Percentiles rank a stretch among this genome's conserved stretches.
These are phyloP conservation scores for Boletus coffeatus DNA, from an alignment of 1,284 basidiomycete genomes.

Conservation along the genomic window DNA sequence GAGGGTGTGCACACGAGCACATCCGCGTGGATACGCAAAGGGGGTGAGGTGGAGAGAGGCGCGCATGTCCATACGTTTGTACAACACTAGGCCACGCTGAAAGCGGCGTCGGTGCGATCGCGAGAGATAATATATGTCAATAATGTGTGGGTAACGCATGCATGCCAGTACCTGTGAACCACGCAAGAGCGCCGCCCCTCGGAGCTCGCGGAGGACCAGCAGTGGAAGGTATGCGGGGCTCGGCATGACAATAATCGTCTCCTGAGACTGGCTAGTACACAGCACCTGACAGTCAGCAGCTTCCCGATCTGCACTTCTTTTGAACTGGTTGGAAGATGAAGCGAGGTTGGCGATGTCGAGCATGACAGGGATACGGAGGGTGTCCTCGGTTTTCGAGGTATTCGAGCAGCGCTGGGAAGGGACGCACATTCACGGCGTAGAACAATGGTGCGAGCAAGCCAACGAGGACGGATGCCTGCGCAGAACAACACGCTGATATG, in stretches of 20 bases:
- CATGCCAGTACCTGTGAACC: conserved; percentile 84
- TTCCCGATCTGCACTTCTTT: conserved; percentile 75
- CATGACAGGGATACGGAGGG: conserved; percentile 82
- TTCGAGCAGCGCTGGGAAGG: conserved; percentile 72
- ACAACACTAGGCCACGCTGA: conserved; percentile 26
- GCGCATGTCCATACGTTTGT: no score
- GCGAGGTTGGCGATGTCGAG: conserved; percentile 88
- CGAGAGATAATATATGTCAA: conserved; percentile 72
- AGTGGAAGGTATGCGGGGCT: conserved; percentile 70
- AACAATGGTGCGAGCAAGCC: conserved; percentile 78
- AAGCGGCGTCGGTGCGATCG: conserved; percentile 43
- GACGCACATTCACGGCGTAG: conserved; percentile 70
- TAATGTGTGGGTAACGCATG: conserved; percentile 81
- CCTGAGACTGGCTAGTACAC: conserved; percentile 83
- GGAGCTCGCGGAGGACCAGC: conserved; percentile 74
- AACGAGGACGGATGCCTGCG: conserved; percentile 75
- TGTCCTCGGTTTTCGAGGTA: conserved; percentile 84
- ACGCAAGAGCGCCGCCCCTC: conserved; percentile 69
- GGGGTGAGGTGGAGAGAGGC: no score
- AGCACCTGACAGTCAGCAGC: conserved; percentile 87
- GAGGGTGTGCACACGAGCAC: no score
- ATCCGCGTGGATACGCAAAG: no score
- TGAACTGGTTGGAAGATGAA: conserved; percentile 66
- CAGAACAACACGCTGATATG: conserved; percentile 79
- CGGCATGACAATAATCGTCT: conserved; percentile 79